Evolutionary conservation across 202 grass and related monocot genomes (phyloP), one percentile per base, ranked within the genome.

Genomic region (Bolboschoenoplectus hybrid): DNA sequence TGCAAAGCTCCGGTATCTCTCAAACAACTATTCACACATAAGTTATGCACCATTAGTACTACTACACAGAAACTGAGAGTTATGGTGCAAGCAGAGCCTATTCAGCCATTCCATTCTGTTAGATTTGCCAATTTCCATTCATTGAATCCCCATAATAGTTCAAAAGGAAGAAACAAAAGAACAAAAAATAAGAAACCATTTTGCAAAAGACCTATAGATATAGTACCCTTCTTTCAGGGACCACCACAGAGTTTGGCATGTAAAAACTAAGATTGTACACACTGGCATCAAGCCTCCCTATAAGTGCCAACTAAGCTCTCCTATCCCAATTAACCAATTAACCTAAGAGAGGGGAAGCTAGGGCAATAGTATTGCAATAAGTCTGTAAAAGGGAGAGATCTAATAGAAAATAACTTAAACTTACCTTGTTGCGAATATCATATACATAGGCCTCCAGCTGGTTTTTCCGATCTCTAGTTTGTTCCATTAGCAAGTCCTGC

Each of bases 381-480:
- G 47, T 51, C 26, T 9, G 5, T 74, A 11, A 74, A 52, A 77
- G 73, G 74, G 11, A 77, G 74, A 55, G 20, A 55, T 26, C 11
- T 38, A 53, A 50, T 17, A 56, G n/a, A 41, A 43, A 19, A 46
- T 67, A 83, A 81, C 45, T 50, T 13, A 66, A 44, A 84, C 34
- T 2, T 87, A 98, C 93, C 92, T 97, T 99, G 89, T 99, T 94
- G 63, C 97, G 93, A 78, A 89, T 91, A 58, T 99, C 97, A 38
- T 99, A 99, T 39, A 99, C 97, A 64, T 96, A 96, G 63, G 93
- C 86, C 88, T 97, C 97, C 10, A 99, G 87, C 62, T 91, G 88
- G 79, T 97, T 99, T 66, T 99, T 99, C 84, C 93, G 94, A 4
- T 99, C 97, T 91, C 95, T 96, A 68, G 92, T 99, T 70, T 79